Conservation (phyloP, 169 alveolate species). For the Pseudocohnilembus persalinus region DNA sequence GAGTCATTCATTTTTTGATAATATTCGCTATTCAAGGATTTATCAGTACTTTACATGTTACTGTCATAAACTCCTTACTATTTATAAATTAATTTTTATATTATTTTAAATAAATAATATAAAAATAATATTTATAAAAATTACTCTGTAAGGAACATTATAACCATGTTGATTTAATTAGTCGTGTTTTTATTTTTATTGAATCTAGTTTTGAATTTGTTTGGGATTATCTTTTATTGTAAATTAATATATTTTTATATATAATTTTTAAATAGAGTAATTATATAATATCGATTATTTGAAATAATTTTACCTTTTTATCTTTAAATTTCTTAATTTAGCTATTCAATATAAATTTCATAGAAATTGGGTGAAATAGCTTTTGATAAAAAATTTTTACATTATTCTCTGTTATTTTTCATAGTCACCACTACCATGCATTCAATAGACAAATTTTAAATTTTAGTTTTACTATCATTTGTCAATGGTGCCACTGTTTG, state of each 20-base stretch:
- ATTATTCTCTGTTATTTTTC: neutral
- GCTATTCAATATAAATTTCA: neutral
- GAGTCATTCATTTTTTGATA: neutral
- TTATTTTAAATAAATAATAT: too few relatives aligned
- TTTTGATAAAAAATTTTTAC: neutral
- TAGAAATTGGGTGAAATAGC: neutral
- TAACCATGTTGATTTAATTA: too few relatives aligned
- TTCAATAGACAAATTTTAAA: neutral
- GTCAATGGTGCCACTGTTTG: neutral
- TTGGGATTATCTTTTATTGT: too few relatives aligned
- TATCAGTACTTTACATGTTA: neutral
- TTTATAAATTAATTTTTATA: too few relatives aligned
- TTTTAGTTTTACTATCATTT: neutral
- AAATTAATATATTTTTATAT: too few relatives aligned
- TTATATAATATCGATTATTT: neutral
- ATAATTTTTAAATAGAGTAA: too few relatives aligned
- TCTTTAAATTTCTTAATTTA: neutral
- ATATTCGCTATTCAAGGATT: neutral
- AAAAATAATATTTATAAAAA: too few relatives aligned
- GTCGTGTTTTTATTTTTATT: too few relatives aligned
- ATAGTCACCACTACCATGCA: neutral
- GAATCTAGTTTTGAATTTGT: too few relatives aligned
- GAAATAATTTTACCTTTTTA: neutral
- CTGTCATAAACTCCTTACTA: neutral
- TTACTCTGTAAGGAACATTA: too few relatives aligned